Evolutionary conservation across 129 eudicot genomes (phyloP), one percentile per base, ranked within the genome.

Genomic region (Lactuca sativa): DNA sequence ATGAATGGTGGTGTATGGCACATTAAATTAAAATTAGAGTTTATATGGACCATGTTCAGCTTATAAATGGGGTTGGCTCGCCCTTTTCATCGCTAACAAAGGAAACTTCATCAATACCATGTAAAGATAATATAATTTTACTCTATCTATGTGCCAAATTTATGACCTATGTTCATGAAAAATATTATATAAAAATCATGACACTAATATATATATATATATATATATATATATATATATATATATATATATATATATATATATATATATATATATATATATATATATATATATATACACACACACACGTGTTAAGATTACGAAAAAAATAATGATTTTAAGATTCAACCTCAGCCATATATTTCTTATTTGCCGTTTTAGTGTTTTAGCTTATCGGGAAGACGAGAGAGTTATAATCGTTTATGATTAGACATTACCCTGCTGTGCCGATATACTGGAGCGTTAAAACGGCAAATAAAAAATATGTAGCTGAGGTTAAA

Each of bases 1-100:
- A 77, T 77, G 81, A 76, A 69, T 69, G 81, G 71, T 61, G 66
- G 69, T 77, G 81, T 71, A 69, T 77, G 81, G 70, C 69, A 59
- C 69, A 72, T 58, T 70, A 43, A 78, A 72, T 59, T 57, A 66
- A 72, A 58, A 66, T 44, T 72, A 64, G 56, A 54, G 56, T 66
- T 64, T 64, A 56, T 78, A 70, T 49, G 38, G 66, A 66, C 78
- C 78, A 72, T 72, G 69, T 71, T 40, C 55, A 25, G 66, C 79
- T 31, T 79, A 67, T 73, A 79, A 77, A 77, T 79, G 72, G 58
- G 65, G 64, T 34, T 73, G 78, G 74, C 49, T 58, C 70, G 33
- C 41, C 59, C 21, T 58, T 37, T 58, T 36, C 30, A 59, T 16
- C 0, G 33, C 48, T 67, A 67, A 73, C 74, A 60, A 43, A 52